A percentile compares a stretch with the other conserved stretches of the same genome.
Evolutionary conservation across 139 green algal species (phyloP).

Genomic region (Raphidocelis subcapitata): DNA sequence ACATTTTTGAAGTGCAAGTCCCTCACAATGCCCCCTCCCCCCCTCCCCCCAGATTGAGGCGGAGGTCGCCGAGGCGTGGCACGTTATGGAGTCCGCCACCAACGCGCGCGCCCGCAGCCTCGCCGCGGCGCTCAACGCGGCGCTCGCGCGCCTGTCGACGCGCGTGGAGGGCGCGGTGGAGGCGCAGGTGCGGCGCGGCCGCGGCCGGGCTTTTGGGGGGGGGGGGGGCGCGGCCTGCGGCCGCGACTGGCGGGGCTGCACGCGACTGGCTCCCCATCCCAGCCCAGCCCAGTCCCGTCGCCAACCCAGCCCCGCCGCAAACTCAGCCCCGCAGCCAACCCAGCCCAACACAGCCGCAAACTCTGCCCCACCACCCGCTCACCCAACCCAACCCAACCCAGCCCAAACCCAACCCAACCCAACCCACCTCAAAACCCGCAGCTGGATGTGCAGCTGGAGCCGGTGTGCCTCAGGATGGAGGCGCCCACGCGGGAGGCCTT

Average conservation of each 20-base stretch:
- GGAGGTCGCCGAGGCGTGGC: conserved; percentile 69
- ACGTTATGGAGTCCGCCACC: conserved; percentile 62
- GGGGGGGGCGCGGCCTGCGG: not conserved
- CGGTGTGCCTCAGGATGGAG: conserved; percentile 47
- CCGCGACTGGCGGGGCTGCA: not conserved
- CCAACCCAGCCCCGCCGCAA: not conserved
- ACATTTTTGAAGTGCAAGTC: not conserved
- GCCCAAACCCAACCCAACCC: too few species aligned
- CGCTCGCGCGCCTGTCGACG: conserved; percentile 44
- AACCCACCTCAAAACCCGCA: too few species aligned
- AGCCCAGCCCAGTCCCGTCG: not conserved
- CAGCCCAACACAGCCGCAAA: too few species aligned
- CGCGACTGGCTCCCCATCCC: not conserved
- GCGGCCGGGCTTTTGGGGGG: not conserved
- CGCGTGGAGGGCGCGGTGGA: conserved; percentile 55
- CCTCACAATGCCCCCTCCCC: not conserved
- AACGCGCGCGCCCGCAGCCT: conserved; percentile 56
- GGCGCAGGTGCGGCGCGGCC: conserved; percentile 3
- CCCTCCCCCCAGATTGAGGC: conserved; percentile 50
- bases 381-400: too few species aligned
- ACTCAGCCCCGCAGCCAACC: too few species aligned
- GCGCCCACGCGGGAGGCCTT: conserved; percentile 57
- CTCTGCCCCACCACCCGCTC: too few species aligned
- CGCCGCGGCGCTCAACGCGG: conserved; percentile 53
- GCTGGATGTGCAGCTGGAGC: conserved; percentile 41